A percentile compares a stretch with the other conserved stretches of the same genome.
phyloP scores from a whole-genome alignment of 1,284 basidiomycete species.

The Irpex lacteus region DNA sequence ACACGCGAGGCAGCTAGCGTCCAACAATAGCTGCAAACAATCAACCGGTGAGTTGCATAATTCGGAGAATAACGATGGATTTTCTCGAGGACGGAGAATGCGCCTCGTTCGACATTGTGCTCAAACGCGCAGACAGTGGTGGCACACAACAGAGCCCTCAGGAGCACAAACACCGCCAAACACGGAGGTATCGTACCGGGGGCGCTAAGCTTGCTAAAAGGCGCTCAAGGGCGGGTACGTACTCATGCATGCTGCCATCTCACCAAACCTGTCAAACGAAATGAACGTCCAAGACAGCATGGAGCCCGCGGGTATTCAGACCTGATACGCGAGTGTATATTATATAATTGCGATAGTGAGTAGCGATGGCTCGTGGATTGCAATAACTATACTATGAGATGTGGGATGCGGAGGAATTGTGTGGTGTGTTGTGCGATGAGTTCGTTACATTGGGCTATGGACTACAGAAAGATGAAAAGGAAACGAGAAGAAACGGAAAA shows the following conservation, averaged over 20 bases:
- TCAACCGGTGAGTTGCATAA: background rate
- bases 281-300: background rate
- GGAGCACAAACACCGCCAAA: background rate
- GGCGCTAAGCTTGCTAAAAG: background rate
- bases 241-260: background rate
- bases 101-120: background rate
- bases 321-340: background rate
- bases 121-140: background rate
- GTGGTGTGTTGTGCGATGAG: background rate
- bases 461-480: background rate
- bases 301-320: background rate
- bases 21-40: conserved; percentile 1
- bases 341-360: background rate
- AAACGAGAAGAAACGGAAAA: background rate
- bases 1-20: background rate
- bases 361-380: conserved; percentile 1
- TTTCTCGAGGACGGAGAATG: background rate
- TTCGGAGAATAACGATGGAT: background rate
- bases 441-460: conserved; percentile 4
- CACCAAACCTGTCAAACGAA: background rate
- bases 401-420: background rate
- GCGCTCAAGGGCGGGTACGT: background rate
- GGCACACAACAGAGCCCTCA: background rate
- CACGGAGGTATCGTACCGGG: background rate
- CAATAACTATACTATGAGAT: conserved; percentile 4